These are phyloP conservation scores for Piper betle DNA, from an alignment of 164 flowering plant species.

Conservation along the genomic window DNA sequence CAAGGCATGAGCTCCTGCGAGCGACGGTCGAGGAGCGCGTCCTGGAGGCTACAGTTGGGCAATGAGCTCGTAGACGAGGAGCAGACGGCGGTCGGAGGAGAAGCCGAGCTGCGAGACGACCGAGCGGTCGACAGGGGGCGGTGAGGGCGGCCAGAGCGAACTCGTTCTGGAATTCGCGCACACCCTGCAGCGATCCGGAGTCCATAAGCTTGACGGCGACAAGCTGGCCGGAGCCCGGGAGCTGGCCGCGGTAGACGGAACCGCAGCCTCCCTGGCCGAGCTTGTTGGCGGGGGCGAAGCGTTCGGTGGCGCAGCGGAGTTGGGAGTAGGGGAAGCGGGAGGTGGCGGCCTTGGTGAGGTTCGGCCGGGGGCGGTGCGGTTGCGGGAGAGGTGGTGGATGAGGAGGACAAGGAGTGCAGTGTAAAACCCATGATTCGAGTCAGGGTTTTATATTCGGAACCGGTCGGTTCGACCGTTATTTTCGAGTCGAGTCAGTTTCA, in stretches of 20 bases:
- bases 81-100: slow-evolving; percentile 31
- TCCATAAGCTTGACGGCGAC: slow-evolving; percentile 76
- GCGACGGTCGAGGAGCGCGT: slow-evolving; percentile 54
- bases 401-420: slow-evolving; percentile 19
- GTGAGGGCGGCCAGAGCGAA: slow-evolving; percentile 38
- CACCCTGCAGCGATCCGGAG: slow-evolving; percentile 69
- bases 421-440: too few species aligned
- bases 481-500: too few species aligned
- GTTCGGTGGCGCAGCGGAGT: slow-evolving; percentile 52
- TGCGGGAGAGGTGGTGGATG: slow-evolving; percentile 39
- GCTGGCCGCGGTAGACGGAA: slow-evolving; percentile 51
- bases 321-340: slow-evolving; percentile 45
- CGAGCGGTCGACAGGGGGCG: slow-evolving; percentile 14
- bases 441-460: too few species aligned
- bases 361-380: slow-evolving; percentile 54
- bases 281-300: slow-evolving; percentile 46
- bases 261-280: slow-evolving; percentile 92
- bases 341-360: slow-evolving; percentile 36
- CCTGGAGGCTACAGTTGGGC: slow-evolving; percentile 81
- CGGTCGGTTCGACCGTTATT: too few species aligned
- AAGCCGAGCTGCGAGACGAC: slow-evolving; percentile 50
- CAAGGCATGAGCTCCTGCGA: slow-evolving; percentile 55
- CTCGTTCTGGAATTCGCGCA: slow-evolving; percentile 84
- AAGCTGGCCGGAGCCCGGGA: slow-evolving; percentile 25
- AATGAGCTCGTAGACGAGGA: slow-evolving; percentile 71